Evolutionary conservation across 139 green algal species (phyloP), one percentile per base, ranked within the genome.

Genomic region (Chlamydomonas sphaeroides): DNA sequence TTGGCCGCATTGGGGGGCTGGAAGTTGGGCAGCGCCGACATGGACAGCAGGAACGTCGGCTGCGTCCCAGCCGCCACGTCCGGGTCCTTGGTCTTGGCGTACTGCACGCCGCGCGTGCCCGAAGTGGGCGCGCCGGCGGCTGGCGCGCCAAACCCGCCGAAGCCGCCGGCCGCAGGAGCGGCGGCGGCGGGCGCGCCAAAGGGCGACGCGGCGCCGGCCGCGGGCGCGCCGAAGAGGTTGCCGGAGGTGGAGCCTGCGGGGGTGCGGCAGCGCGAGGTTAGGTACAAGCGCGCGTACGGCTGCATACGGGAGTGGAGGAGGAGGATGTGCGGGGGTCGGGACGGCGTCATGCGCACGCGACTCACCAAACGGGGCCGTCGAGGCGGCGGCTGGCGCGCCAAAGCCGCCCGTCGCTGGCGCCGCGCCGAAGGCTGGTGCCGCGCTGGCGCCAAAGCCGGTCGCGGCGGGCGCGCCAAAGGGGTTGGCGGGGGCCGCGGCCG

Each of bases 1-100:
- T 98, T 98, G 69, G 20, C 45, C 0, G 69, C 30, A 69, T 98
- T 98, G 26, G 84, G 73, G 0, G 94, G 92, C n/a, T 70, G 41
- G 30, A 49, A 80, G 41, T 80, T 80, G 17, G 38, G 0, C 92
- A 98, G 96, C 5, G 94, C 94, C 2, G 84, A 92, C 42, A 98
- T 98, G 77, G 85, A 92, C 76, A 92, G 84, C 68, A 88, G 89
- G 77, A 36, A 83, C 32, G 73, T 90, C 5, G 71, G 5, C 1
- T 56, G 78, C 89, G 35, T 70, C 78, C 82, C 69, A 30, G 67
- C 79, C 73, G 49, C n/a, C 56, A 30, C 59, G 69, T 95, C 92
- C 78, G 85, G 86, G 61, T 94, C 93, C 68, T 89, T 80, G 18
- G 89, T 93, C 74, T 96, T 96, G 30, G 80, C 74, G 68, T 89